These are phyloP conservation scores for Diaporthe ilicicola DNA, from an alignment of 2,329 filamentous ascomycete genomes.

Conservation along the genomic window DNA sequence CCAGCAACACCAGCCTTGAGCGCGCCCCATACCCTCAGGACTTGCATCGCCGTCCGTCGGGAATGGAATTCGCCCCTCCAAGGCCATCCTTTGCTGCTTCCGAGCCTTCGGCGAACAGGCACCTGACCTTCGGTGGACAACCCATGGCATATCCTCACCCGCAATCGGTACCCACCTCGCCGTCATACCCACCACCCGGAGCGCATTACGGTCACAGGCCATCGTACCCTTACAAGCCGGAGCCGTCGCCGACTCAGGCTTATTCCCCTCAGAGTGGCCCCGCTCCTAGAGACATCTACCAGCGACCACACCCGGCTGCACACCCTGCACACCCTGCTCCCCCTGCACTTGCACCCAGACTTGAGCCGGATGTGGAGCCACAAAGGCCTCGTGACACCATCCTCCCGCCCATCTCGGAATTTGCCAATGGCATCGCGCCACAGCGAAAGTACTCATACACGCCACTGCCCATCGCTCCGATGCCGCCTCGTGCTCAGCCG, in stretches of 20 bases:
- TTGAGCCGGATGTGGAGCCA: conserved; percentile 27
- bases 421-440: neutral
- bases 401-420: conserved; percentile 28
- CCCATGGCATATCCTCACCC: conserved; percentile 38
- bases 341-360: conserved; percentile 27
- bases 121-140: conserved; percentile 40
- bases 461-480: conserved; percentile 2
- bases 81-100: conserved; percentile 38
- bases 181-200: conserved; percentile 42
- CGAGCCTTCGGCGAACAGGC: conserved; percentile 34
- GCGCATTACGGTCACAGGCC: conserved; percentile 31
- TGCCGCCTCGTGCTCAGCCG: conserved; percentile 30
- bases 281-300: conserved; percentile 34
- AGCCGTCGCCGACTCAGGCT: conserved; percentile 42
- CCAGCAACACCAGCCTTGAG: conserved; percentile 43
- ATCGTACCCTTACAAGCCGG: conserved; percentile 36
- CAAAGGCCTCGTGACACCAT: conserved; percentile 12
- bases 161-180: conserved; percentile 44
- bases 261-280: conserved; percentile 38
- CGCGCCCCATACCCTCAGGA: conserved; percentile 42
- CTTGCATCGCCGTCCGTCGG: conserved; percentile 43
- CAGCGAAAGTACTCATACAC: conserved; percentile 24
- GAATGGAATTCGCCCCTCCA: conserved; percentile 43
- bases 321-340: conserved; percentile 14
- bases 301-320: conserved; percentile 25